Base-by-base conservation (phyloP, 805 yeast species). In the Clavispora carvajalis region DNA sequence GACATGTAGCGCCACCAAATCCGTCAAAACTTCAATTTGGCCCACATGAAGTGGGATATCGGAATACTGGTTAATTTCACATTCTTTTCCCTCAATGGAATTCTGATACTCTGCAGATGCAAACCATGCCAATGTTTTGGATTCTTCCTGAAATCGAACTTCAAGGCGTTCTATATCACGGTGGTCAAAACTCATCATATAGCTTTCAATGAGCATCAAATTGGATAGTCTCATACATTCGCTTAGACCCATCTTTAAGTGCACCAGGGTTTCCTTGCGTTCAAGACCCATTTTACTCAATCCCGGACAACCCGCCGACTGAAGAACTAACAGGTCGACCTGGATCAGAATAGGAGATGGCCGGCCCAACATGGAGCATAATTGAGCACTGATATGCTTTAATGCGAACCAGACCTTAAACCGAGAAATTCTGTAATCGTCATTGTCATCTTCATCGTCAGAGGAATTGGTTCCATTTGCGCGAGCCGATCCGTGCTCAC, bases 381-480 rank as follows among this genome's bases (percentile, higher is more conserved):
- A 49, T 25, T 73, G 74, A 2, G 76, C 73, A n/a, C 71, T 60
- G 19, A 72, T 57, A 43, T 70, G 65, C 45, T 72, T 69, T 39
- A 75, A 61, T 2, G 74, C 74, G 41, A 73, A 71, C 78, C 79
- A 76, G 5, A 73, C 62, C 33, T 75, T 65, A 13, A 72, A 63
- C 38, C 73, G 61, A 19, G 51, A 52, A 6, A 63, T 43, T 40
- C 65, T 65, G 21, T 52, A 53, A 16, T 62, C 67, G 38, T 69
- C 67, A 30, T 62, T 65, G 34, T 56, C 62, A 34, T 54, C 59
- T 10, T 45, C 51, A 3, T 36, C 48, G 40, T 44, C 45, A 33
- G 22, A 36, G 15, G 37, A 41, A n/a, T 22, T 30, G 6, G 15
- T 4, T 17, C n/a, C 7, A 12, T 8, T 22, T 15, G 5, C 17